These are phyloP conservation scores for Diplodia intermedia DNA, from an alignment of 2,329 filamentous ascomycete genomes.

Conservation along the genomic window DNA sequence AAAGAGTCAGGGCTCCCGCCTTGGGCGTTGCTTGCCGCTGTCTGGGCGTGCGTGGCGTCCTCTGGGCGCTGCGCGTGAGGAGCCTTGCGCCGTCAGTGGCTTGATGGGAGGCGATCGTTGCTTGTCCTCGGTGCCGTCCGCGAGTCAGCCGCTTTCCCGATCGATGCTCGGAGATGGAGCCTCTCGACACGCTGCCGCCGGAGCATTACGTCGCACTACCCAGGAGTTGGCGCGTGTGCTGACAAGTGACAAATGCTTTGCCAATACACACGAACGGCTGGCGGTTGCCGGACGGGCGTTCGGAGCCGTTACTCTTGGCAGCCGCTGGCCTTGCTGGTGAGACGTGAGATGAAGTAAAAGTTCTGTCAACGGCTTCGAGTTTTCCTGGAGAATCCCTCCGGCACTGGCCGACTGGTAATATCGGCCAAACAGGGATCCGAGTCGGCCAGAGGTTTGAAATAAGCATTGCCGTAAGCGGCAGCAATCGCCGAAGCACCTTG, in stretches of 20 bases:
- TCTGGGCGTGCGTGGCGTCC: conserved; percentile 5
- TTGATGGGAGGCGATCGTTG: conserved; percentile 22
- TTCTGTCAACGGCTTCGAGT: background rate
- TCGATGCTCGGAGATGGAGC: conserved; percentile 28
- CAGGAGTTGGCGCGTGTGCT: conserved; percentile 8
- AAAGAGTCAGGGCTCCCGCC: background rate
- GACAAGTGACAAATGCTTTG: conserved; percentile 11
- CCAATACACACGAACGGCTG: background rate
- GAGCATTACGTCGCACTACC: conserved; percentile 22
- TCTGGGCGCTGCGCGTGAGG: conserved; percentile 4
- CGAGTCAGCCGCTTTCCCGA: conserved; percentile 22
- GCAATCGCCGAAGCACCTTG: conserved; percentile 5
- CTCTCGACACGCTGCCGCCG: background rate
- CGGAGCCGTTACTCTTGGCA: background rate
- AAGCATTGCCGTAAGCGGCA: conserved; percentile 15
- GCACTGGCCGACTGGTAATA: background rate
- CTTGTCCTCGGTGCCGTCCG: conserved; percentile 6
- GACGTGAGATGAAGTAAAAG: conserved; percentile 29
- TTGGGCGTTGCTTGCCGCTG: conserved; percentile 15
- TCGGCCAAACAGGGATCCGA: conserved; percentile 8
- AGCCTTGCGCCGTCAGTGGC: conserved; percentile 25
- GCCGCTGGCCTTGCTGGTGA: background rate
- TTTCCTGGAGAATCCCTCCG: conserved; percentile 2
- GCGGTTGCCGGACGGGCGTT: conserved; percentile 5
- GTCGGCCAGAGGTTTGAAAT: conserved; percentile 5